Percentiles rank a stretch among this genome's conserved stretches.
Conservation (phyloP, 1,284 basidiomycete species). For the Erythrobasidium hasegawianum region DNA sequence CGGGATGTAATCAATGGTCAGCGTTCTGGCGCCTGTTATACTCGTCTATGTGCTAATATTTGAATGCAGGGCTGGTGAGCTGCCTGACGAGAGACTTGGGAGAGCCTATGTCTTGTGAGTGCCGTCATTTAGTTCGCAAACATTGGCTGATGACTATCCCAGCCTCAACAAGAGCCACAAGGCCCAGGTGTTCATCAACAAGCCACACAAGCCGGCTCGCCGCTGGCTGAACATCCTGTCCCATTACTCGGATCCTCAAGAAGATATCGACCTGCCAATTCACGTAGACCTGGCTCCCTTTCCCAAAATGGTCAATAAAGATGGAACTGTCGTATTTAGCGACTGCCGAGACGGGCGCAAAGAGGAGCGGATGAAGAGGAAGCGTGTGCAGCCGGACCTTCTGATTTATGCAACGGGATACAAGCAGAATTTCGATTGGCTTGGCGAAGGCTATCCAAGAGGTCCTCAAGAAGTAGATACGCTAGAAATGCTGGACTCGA, state of each 20-base stretch:
- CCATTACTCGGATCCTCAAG: constrained; percentile 59
- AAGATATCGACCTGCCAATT: constrained; percentile 56
- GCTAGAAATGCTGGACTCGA: constrained; percentile 56
- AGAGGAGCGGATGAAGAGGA: constrained; percentile 54
- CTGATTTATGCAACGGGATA: constrained; percentile 53
- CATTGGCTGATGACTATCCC: too few relatives aligned
- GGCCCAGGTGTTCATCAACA: constrained; percentile 63
- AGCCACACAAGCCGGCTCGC: constrained; percentile 56
- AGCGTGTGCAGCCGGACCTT: constrained; percentile 55
- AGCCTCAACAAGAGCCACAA: constrained; percentile 52
- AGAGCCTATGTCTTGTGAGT: constrained; percentile 59
- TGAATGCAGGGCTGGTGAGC: constrained; percentile 55
- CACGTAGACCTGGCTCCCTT: constrained; percentile 62
- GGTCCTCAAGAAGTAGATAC: constrained; percentile 56
- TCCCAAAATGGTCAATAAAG: constrained; percentile 54
- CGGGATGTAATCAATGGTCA: constrained; percentile 65
- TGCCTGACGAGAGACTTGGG: constrained; percentile 60
- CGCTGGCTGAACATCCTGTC: constrained; percentile 55
- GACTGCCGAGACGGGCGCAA: constrained; percentile 48
- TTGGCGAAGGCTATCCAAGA: constrained; percentile 56
- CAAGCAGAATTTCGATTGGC: constrained; percentile 56
- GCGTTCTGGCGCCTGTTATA: neutral
- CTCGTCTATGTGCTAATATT: neutral
- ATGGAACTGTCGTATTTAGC: constrained; percentile 56
- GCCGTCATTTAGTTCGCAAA: constrained; percentile 1